Evolutionary conservation across 2,329 filamentous ascomycete species (phyloP).

Genomic region (Claviceps fusiformis): DNA sequence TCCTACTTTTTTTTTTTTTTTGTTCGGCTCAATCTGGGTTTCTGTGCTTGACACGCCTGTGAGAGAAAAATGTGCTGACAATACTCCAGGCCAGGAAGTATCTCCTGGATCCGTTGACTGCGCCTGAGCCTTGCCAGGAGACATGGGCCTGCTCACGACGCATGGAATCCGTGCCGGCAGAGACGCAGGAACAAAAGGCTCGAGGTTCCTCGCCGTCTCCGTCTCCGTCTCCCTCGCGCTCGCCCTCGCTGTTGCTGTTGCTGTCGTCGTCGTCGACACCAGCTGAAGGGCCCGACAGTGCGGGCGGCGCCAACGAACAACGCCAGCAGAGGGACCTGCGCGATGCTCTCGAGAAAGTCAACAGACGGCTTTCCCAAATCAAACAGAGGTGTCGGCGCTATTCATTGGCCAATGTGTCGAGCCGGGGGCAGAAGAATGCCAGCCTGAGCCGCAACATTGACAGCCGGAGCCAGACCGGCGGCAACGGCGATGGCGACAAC

Average conservation of each 20-base stretch:
- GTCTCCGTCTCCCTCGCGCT: too few relatives aligned
- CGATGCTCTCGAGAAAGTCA: neutral
- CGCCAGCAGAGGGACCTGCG: neutral
- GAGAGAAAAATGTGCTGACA: neutral
- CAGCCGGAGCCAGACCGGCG: neutral
- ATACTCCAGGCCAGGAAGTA: slow-evolving; percentile 45
- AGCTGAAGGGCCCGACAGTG: too few relatives aligned
- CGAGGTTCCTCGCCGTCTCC: neutral
- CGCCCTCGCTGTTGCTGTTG: too few relatives aligned
- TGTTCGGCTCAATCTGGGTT: too few relatives aligned
- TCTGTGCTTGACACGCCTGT: too few relatives aligned
- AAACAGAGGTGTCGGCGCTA: neutral
- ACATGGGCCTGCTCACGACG: slow-evolving; percentile 31
- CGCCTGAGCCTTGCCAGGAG: slow-evolving; percentile 53
- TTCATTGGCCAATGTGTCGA: neutral
- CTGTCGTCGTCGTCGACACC: neutral
- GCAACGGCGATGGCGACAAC: neutral
- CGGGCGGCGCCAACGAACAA: too few relatives aligned
- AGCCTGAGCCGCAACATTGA: neutral
- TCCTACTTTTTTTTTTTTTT: too few relatives aligned
- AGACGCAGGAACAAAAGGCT: neutral
- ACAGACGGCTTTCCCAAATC: neutral
- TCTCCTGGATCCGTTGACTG: slow-evolving; percentile 56
- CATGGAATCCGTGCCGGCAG: neutral
- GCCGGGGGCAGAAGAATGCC: too few relatives aligned